Conservation (phyloP, 2,329 filamentous ascomycete genomes). For the Botrytis porri region DNA sequence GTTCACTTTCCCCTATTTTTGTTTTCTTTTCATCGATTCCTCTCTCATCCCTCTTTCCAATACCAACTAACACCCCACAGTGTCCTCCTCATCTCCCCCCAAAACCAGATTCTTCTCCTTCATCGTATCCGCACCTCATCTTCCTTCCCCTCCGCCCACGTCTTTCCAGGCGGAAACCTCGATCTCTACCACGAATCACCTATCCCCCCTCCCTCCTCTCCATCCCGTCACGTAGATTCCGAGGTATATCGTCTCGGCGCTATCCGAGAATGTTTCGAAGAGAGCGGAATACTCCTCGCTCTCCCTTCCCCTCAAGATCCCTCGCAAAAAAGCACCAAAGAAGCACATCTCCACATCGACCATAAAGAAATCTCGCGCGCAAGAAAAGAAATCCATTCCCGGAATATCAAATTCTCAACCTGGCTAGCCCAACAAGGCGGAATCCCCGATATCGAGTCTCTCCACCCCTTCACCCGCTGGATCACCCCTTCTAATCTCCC, state of each 20-base stretch:
- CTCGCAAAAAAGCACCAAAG: neutral
- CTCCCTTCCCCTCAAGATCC: neutral
- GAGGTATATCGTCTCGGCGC: conserved; percentile 76
- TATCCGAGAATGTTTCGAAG: conserved; percentile 90
- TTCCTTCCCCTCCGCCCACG: conserved; percentile 87
- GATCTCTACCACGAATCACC: conserved; percentile 72
- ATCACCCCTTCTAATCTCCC: conserved; percentile 72
- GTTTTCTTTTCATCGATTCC: neutral
- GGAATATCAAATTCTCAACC: conserved; percentile 2
- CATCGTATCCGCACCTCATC: conserved; percentile 79
- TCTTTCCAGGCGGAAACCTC: conserved; percentile 90
- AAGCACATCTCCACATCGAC: neutral
- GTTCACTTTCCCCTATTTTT: neutral
- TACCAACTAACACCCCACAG: conserved; percentile 45
- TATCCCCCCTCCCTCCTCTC: conserved; percentile 46
- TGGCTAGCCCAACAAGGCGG: neutral
- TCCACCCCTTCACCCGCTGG: conserved; percentile 89
- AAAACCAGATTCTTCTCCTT: conserved; percentile 83
- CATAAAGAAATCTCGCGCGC: conserved; percentile 50
- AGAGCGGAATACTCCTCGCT: conserved; percentile 77
- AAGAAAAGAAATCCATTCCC: neutral
- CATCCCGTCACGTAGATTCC: conserved; percentile 65
- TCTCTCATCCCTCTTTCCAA: too few relatives aligned
- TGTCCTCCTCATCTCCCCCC: conserved; percentile 78
- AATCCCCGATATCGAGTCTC: conserved; percentile 45